These are phyloP conservation scores for Populus tremula DNA, from an alignment of 345 rosid species.

Conservation along the genomic window DNA sequence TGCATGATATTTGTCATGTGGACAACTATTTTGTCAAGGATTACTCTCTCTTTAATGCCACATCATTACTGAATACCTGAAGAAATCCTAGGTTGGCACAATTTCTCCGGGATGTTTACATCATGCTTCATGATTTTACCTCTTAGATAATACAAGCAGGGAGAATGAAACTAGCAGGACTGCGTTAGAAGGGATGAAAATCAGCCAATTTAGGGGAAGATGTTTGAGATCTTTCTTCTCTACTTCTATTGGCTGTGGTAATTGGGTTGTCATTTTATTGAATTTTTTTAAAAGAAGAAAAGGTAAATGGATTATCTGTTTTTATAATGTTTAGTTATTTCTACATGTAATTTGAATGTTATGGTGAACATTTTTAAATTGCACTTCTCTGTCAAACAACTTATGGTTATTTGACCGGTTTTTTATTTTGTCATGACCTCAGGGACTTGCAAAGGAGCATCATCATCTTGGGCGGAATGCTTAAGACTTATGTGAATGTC, in stretches of 20 bases:
- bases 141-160: background rate
- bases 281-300: background rate
- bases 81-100: too few species aligned
- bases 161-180: too few species aligned
- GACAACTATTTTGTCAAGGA: too few species aligned
- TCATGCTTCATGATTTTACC: background rate
- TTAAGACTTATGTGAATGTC: constrained; percentile 72
- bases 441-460: constrained; percentile 74
- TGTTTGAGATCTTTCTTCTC: background rate
- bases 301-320: too few species aligned
- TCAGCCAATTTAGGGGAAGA: background rate
- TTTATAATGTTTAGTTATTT: background rate
- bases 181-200: background rate
- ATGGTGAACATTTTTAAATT: background rate
- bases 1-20: too few species aligned
- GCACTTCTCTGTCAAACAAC: constrained; percentile 2
- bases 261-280: background rate
- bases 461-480: constrained; percentile 82
- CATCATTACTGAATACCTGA: too few species aligned
- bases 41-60: too few species aligned
- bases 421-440: constrained; percentile 9
- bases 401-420: background rate
- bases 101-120: background rate
- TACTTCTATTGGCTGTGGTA: too few species aligned
- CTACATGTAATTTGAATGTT: background rate